Evolutionary conservation across 2,329 filamentous ascomycete genomes (phyloP).

Genomic region (Hypomyces perniciosus): DNA sequence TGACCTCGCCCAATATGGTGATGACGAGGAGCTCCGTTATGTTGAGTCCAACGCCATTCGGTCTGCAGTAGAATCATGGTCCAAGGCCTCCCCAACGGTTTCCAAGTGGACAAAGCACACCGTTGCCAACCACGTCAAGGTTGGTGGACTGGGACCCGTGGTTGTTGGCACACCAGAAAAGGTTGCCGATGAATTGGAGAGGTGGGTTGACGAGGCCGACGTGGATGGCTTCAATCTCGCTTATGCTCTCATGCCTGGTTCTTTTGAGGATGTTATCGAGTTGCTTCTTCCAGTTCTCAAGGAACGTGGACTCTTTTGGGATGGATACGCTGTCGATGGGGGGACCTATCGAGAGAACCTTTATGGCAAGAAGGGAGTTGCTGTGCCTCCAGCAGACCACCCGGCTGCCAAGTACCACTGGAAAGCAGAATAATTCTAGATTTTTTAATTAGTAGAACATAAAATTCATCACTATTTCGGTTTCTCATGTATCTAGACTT

Average conservation of each 20-base stretch:
- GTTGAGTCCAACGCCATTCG: slow-evolving; percentile 57
- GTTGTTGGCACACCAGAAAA: slow-evolving; percentile 30
- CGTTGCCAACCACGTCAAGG: slow-evolving; percentile 27
- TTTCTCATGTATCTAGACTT: no score
- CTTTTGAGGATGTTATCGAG: slow-evolving; percentile 61
- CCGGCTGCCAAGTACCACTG: slow-evolving; percentile 35
- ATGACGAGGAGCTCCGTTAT: slow-evolving; percentile 57
- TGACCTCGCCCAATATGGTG: slow-evolving; percentile 52
- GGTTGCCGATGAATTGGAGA: slow-evolving; percentile 19
- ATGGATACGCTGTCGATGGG: slow-evolving; percentile 37
- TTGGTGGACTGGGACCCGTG: slow-evolving; percentile 26
- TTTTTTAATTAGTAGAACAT: no score
- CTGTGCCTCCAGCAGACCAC: slow-evolving; percentile 31
- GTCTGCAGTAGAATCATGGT: slow-evolving; percentile 44
- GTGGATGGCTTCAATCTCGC: slow-evolving; percentile 47
- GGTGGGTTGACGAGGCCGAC: slow-evolving; percentile 41
- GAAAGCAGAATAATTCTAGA: slow-evolving; percentile 25
- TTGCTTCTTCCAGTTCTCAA: slow-evolving; percentile 57
- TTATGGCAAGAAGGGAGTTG: slow-evolving; percentile 29
- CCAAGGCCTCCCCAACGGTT: slow-evolving; percentile 28
- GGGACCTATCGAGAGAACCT: slow-evolving; percentile 41
- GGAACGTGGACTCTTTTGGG: slow-evolving; percentile 51
- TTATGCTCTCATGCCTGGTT: slow-evolving; percentile 43
- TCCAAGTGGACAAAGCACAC: slow-evolving; percentile 31
- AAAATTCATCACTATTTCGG: no score